These are phyloP conservation scores for Trichomonascaceae sp. DNA, from an alignment of 1,139 yeast species.

Conservation along the genomic window DNA sequence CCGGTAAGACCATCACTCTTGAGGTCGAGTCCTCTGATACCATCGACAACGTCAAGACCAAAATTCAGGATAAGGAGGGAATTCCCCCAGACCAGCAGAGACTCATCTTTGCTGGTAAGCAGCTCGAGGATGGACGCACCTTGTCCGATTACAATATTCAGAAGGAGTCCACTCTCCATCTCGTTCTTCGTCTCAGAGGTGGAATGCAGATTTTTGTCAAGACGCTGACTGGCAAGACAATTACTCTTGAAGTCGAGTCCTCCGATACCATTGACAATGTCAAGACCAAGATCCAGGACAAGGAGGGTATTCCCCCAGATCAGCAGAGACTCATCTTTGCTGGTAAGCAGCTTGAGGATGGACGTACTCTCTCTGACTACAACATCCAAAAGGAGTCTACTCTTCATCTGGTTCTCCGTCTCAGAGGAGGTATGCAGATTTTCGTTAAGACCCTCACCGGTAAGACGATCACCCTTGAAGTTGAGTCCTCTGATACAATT, in stretches of 20 bases:
- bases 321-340: conserved; percentile 78
- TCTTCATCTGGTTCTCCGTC: conserved; percentile 67
- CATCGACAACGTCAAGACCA: conserved; percentile 71
- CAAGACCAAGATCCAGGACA: conserved; percentile 73
- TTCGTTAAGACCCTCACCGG: conserved; percentile 71
- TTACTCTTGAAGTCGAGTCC: conserved; percentile 76
- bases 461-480: conserved; percentile 81
- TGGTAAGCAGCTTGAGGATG: conserved; percentile 79
- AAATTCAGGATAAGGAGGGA: conserved; percentile 79
- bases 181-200: conserved; percentile 21
- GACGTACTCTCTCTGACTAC: conserved; percentile 74
- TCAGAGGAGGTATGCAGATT: conserved; percentile 76
- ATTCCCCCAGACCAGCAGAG: conserved; percentile 84
- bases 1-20: conserved; percentile 75
- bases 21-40: conserved; percentile 91
- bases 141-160: conserved; percentile 73
- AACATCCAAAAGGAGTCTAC: conserved; percentile 84
- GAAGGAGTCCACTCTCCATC: conserved; percentile 29
- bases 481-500: conserved; percentile 80
- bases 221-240: conserved; percentile 70
- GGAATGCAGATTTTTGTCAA: conserved; percentile 67
- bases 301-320: conserved; percentile 82
- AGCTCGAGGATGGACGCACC: conserved; percentile 69
- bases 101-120: conserved; percentile 78
- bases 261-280: conserved; percentile 79